A percentile compares a stretch with the other conserved stretches of the same genome.
Conservation (phyloP, 371 early-diverging fungal genomes). For the Caulochytrium protostelioides region DNA sequence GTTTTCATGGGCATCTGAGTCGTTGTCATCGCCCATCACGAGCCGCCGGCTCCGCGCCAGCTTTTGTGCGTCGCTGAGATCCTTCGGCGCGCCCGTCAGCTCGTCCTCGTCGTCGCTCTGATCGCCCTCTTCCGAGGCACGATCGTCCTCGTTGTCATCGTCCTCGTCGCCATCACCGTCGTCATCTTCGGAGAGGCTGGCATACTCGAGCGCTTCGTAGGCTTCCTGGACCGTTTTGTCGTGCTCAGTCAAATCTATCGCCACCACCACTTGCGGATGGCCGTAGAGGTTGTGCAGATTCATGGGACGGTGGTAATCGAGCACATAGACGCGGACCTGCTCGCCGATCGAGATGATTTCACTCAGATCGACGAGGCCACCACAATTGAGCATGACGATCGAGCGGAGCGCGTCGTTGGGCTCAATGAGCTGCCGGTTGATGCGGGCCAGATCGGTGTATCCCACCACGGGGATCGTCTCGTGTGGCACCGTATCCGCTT, state of each 20-base stretch:
- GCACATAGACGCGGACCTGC: conserved; percentile 42
- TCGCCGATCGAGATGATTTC: conserved; percentile 28
- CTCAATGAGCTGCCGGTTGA: conserved; percentile 27
- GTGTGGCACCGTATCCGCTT: conserved; percentile 48
- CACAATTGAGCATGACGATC: conserved; percentile 69
- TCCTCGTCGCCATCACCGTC: conserved; percentile 7
- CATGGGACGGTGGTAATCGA: conserved; percentile 73
- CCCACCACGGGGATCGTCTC: conserved; percentile 53
- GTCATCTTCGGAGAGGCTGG: conserved; percentile 2
- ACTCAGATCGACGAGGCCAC: conserved; percentile 47
- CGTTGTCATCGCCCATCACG: background rate
- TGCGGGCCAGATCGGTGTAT: conserved; percentile 37
- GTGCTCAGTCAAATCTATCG: conserved; percentile 19
- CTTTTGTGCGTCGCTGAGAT: conserved; percentile 2
- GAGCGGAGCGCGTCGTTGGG: conserved; percentile 31
- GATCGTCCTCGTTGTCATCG: conserved; percentile 7
- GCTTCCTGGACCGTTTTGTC: conserved; percentile 38
- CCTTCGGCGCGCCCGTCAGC: conserved; percentile 4
- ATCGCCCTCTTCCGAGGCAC: conserved; percentile 4
- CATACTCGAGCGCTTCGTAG: conserved; percentile 37
- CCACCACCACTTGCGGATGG: conserved; percentile 6
- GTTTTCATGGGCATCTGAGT: background rate
- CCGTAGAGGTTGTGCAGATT: conserved; percentile 48
- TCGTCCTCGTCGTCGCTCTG: conserved; percentile 14
- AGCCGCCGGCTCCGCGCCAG: conserved; percentile 1